Evolutionary conservation across 2,329 filamentous ascomycete species (phyloP).

Genomic region (Penicillium olsonii): DNA sequence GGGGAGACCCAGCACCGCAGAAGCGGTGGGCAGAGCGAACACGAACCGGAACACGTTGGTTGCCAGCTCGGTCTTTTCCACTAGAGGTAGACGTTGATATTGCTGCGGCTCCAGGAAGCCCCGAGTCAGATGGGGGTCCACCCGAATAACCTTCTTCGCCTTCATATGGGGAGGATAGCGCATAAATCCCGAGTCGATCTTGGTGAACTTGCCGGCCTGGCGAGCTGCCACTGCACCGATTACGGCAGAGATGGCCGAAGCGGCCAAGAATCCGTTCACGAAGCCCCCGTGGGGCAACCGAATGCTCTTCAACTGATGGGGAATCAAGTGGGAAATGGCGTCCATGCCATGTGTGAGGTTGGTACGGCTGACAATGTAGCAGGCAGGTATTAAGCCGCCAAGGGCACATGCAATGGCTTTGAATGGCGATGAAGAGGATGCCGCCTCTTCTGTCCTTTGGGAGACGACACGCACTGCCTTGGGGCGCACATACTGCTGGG

Average conservation of each 20-base stretch:
- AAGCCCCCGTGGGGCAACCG: conserved; percentile 16
- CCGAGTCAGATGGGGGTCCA: conserved; percentile 41
- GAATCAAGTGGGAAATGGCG: conserved; percentile 5
- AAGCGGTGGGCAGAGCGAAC: conserved; percentile 50
- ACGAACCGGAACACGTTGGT: conserved; percentile 45
- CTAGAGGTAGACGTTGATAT: conserved; percentile 51
- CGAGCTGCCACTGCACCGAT: conserved; percentile 10
- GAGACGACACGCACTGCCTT: conserved; percentile 23
- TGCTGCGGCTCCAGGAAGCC: conserved; percentile 53
- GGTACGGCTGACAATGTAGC: background rate
- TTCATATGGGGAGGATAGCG: conserved; percentile 41
- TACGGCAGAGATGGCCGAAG: conserved; percentile 12
- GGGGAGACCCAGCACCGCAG: conserved; percentile 54
- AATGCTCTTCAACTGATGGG: conserved; percentile 4
- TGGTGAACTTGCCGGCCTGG: conserved; percentile 13
- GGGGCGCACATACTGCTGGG: conserved; percentile 16
- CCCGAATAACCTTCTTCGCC: conserved; percentile 38
- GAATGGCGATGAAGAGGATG: conserved; percentile 26
- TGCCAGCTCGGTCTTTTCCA: conserved; percentile 23
- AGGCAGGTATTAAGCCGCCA: conserved; percentile 4
- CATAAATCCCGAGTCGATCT: conserved; percentile 23
- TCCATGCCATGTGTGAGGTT: conserved; percentile 2
- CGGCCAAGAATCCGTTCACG: conserved; percentile 14
- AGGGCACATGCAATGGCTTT: conserved; percentile 15
- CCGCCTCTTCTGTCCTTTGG: conserved; percentile 12